A percentile compares a stretch with the other conserved stretches of the same genome.
These are phyloP conservation scores for Cocos nucifera DNA, from an alignment of 176 grass and related monocot genomes.

Conservation along the genomic window DNA sequence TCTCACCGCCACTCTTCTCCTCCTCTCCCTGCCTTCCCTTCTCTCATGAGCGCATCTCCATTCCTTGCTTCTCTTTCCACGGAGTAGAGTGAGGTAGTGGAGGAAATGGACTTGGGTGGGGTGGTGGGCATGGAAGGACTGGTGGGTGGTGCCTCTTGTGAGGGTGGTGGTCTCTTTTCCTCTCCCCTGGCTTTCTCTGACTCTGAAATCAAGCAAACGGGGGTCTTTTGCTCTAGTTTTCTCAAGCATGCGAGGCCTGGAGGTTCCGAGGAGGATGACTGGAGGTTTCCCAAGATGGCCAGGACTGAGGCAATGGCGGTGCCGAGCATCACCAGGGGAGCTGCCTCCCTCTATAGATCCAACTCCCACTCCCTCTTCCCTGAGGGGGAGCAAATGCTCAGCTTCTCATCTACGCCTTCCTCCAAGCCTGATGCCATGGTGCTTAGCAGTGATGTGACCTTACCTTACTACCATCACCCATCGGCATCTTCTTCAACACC, in stretches of 20 bases:
- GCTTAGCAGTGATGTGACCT: constrained; percentile 22
- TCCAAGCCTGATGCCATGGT: background rate
- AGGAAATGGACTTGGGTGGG: constrained; percentile 37
- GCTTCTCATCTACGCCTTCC: constrained; percentile 46
- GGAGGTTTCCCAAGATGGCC: constrained; percentile 42
- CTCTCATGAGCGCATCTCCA: too few species aligned
- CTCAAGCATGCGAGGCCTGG: background rate
- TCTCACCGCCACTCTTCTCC: too few species aligned
- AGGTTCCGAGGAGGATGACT: constrained; percentile 27
- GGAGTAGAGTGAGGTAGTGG: too few species aligned
- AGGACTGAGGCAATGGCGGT: constrained; percentile 34
- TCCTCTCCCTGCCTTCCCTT: too few species aligned
- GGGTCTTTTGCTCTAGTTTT: too few species aligned
- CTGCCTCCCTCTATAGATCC: constrained; percentile 23
- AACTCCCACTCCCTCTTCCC: background rate
- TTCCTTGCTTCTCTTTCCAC: too few species aligned
- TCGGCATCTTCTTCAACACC: constrained; percentile 20
- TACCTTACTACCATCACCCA: constrained; percentile 57
- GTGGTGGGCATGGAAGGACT: constrained; percentile 35
- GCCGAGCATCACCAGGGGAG: constrained; percentile 34
- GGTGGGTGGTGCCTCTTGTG: constrained; percentile 20
- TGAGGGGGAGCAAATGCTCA: constrained; percentile 79
- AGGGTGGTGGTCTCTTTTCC: constrained; percentile 23
- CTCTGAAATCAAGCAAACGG: background rate
- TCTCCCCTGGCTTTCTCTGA: constrained; percentile 48